These are phyloP conservation scores for Colletotrichum agaves DNA, from an alignment of 2,329 filamentous ascomycete genomes.

Conservation along the genomic window DNA sequence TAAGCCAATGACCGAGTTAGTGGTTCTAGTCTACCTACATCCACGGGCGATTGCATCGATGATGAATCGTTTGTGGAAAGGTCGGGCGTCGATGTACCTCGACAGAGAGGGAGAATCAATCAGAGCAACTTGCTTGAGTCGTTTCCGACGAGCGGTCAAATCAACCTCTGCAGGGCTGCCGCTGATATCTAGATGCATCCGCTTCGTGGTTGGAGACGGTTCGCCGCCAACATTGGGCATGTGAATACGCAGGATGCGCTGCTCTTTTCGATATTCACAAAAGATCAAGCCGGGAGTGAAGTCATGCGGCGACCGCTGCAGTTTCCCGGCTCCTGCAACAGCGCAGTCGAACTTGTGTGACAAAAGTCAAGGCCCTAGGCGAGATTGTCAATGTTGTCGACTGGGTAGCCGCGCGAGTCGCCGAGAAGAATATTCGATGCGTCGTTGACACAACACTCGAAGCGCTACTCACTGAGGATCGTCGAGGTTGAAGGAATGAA, in stretches of 20 bases:
- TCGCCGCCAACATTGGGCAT: neutral
- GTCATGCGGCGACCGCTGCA: too few species aligned
- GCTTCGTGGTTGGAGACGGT: neutral
- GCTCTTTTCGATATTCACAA: neutral
- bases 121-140: too few species aligned
- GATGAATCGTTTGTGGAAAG: neutral
- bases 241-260: neutral
- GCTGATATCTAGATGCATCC: neutral
- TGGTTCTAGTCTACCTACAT: constrained; percentile 9
- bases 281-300: neutral
- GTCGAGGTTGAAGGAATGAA: neutral
- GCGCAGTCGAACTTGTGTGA: neutral
- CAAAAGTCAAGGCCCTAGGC: neutral
- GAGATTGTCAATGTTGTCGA: constrained; percentile 8
- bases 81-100: neutral
- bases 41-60: constrained; percentile 22
- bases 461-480: too few species aligned
- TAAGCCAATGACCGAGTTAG: constrained; percentile 15
- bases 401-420: neutral
- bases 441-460: too few species aligned
- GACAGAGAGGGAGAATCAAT: too few species aligned
- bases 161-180: constrained; percentile 18
- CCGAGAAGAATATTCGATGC: constrained; percentile 3
- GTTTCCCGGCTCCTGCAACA: too few species aligned
- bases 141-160: constrained; percentile 4